Percentiles rank a stretch among this genome's conserved stretches.
Evolutionary conservation across 208 protist genomes (phyloP).

Genomic region (Novymonas esmeraldas): DNA sequence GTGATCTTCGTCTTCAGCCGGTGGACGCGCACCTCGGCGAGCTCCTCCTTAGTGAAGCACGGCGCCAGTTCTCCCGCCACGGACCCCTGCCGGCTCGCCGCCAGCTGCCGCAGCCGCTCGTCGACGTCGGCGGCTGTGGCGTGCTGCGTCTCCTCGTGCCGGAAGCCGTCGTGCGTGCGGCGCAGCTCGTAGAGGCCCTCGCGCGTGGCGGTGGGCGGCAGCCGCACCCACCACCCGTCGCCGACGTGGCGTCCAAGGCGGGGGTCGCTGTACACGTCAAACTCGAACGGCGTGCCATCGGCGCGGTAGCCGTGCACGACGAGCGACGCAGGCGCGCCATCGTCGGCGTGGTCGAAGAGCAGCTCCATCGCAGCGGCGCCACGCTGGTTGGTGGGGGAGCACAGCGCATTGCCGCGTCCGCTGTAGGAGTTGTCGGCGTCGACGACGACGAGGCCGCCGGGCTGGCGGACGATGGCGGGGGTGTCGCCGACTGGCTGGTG

Average conservation of each 20-base stretch:
- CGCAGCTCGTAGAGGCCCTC: slow-evolving; percentile 55
- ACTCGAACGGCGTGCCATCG: slow-evolving; percentile 49
- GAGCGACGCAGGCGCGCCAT: slow-evolving; percentile 14
- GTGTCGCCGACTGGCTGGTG: slow-evolving; percentile 86
- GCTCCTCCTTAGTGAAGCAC: slow-evolving; percentile 41
- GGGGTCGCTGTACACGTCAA: slow-evolving; percentile 32
- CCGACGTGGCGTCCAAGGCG: slow-evolving; percentile 56
- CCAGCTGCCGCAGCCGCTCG: slow-evolving; percentile 23
- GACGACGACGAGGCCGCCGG: slow-evolving; percentile 64
- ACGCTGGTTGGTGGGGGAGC: slow-evolving; percentile 41
- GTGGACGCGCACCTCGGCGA: slow-evolving; percentile 42
- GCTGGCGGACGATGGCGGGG: slow-evolving; percentile 72
- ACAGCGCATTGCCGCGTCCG: slow-evolving; percentile 39
- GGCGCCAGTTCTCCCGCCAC: slow-evolving; percentile 43
- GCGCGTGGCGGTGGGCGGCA: slow-evolving; percentile 28
- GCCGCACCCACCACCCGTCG: slow-evolving; percentile 73
- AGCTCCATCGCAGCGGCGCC: slow-evolving; percentile 65
- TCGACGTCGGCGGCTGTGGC: slow-evolving; percentile 34
- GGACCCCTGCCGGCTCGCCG: slow-evolving; percentile 19
- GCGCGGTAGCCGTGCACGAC: slow-evolving; percentile 49
- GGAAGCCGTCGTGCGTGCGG: slow-evolving; percentile 57
- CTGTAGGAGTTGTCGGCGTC: slow-evolving; percentile 88
- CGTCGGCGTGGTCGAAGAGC: slow-evolving; percentile 50
- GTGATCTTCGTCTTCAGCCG: slow-evolving; percentile 63
- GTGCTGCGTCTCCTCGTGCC: slow-evolving; percentile 43